Evolutionary conservation across 495 filamentous ascomycete species (phyloP).

Genomic region (Neurospora sp.): DNA sequence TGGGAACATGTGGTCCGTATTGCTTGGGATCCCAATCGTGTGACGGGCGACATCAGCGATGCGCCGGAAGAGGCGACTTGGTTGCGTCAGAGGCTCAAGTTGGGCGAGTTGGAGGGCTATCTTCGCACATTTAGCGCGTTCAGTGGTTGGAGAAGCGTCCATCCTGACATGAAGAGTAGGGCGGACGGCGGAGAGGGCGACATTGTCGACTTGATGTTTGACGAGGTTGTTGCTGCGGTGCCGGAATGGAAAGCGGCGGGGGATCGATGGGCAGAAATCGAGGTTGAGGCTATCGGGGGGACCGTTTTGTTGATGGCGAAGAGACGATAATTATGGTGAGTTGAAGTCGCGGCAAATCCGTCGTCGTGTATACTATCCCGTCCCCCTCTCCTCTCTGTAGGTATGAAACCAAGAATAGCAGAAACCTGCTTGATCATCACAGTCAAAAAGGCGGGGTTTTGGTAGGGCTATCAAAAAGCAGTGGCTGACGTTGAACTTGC

Average conservation of each 20-base stretch:
- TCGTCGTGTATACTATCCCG: not conserved
- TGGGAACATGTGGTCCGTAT: conserved; percentile 43
- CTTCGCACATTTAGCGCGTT: conserved; percentile 46
- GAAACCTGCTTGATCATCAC: not conserved
- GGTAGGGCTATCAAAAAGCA: not conserved
- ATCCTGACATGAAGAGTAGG: conserved; percentile 34
- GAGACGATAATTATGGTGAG: conserved; percentile 17
- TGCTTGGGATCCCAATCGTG: conserved; percentile 45
- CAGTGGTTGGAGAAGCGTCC: conserved; percentile 42
- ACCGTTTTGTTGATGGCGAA: conserved; percentile 44
- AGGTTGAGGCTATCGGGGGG: conserved; percentile 45
- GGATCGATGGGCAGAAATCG: conserved; percentile 36
- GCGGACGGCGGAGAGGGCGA: conserved; percentile 42
- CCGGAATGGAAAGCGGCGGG: conserved; percentile 39
- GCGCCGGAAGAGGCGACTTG: conserved; percentile 38
- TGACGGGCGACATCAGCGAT: conserved; percentile 13
- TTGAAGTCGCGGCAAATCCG: not conserved
- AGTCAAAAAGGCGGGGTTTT: not conserved
- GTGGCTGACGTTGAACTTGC: not conserved
- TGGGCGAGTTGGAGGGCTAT: conserved; percentile 47
- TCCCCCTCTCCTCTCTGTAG: not conserved
- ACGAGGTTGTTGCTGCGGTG: conserved; percentile 36
- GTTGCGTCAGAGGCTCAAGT: conserved; percentile 39
- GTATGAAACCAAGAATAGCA: not conserved
- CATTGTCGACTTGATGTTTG: conserved; percentile 46